These are phyloP conservation scores for Magnolia sinica DNA, from an alignment of 164 flowering plant species.

Conservation along the genomic window DNA sequence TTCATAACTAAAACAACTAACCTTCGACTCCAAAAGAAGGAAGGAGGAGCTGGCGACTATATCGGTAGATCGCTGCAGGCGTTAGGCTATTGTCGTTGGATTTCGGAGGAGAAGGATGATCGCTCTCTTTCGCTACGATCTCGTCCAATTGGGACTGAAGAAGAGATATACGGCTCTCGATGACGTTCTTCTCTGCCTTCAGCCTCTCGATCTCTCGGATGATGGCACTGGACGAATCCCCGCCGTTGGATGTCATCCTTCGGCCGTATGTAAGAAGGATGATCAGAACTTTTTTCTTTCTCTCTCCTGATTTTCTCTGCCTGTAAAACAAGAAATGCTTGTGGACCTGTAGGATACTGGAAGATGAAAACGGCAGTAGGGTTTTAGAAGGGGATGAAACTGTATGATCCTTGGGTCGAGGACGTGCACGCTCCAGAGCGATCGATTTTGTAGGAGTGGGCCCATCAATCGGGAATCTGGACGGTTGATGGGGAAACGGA, in stretches of 20 bases:
- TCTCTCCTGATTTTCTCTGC: background rate
- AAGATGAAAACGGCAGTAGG: background rate
- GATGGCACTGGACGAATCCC: constrained; percentile 32
- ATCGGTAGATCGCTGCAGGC: constrained; percentile 58
- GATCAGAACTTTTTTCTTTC: background rate
- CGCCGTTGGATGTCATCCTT: constrained; percentile 37
- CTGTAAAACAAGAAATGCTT: background rate
- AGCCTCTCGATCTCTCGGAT: constrained; percentile 48
- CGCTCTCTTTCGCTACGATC: constrained; percentile 12
- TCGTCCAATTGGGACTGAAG: constrained; percentile 55
- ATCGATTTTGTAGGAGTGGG: too few relatives aligned
- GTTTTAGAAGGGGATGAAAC: background rate
- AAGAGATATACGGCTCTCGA: constrained; percentile 53
- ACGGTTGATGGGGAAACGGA: too few relatives aligned
- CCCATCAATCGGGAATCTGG: too few relatives aligned
- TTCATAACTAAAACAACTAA: constrained; percentile 5
- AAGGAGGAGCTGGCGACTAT: constrained; percentile 87
- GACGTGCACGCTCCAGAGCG: background rate
- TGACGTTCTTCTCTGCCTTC: constrained; percentile 37
- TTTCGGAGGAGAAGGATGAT: constrained; percentile 9
- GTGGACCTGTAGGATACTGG: background rate
- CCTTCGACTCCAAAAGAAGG: constrained; percentile 87
- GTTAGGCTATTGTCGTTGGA: constrained; percentile 33
- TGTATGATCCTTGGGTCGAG: background rate
- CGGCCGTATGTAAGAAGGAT: too few relatives aligned